Percentiles rank a stretch among this genome's conserved stretches.
These are phyloP conservation scores for Fraxinus americana DNA, from an alignment of 257 asterid species.

Conservation along the genomic window DNA sequence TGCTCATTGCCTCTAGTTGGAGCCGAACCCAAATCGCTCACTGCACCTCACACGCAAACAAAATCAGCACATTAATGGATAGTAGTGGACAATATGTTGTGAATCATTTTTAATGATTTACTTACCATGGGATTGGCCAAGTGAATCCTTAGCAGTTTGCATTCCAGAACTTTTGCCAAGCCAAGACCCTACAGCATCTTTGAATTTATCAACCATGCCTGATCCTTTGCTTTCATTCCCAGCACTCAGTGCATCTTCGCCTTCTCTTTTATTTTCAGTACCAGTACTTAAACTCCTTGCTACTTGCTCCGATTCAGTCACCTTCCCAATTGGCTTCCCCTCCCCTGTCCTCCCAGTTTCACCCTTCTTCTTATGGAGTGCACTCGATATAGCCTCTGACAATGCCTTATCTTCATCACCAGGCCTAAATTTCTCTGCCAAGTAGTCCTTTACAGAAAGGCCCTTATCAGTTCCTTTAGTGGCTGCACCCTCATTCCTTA, in stretches of 20 bases:
- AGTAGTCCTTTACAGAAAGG: constrained; percentile 51
- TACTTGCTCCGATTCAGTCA: constrained; percentile 58
- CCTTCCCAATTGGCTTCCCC: constrained; percentile 35
- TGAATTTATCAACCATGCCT: constrained; percentile 51
- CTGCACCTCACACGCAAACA: background rate
- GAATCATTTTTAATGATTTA: background rate
- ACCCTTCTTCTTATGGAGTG: constrained; percentile 43
- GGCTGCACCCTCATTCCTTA: background rate
- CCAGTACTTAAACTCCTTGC: constrained; percentile 41
- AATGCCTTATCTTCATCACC: constrained; percentile 82
- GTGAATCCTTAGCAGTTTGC: constrained; percentile 34
- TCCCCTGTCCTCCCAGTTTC: constrained; percentile 22
- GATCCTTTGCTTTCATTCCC: constrained; percentile 42
- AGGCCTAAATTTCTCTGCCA: constrained; percentile 57
- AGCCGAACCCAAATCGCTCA: constrained; percentile 1
- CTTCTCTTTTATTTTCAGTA: constrained; percentile 39
- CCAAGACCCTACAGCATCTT: constrained; percentile 63
- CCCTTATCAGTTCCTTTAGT: constrained; percentile 11
- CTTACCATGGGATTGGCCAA: constrained; percentile 31
- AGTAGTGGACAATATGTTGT: background rate
- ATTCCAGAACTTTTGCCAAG: constrained; percentile 47
- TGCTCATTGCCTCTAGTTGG: background rate
- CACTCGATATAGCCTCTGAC: constrained; percentile 54
- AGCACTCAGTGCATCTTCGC: constrained; percentile 36
- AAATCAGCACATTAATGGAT: background rate